These are phyloP conservation scores for Eucalyptus polyanthemos DNA, from an alignment of 345 rosid genomes.

Conservation along the genomic window DNA sequence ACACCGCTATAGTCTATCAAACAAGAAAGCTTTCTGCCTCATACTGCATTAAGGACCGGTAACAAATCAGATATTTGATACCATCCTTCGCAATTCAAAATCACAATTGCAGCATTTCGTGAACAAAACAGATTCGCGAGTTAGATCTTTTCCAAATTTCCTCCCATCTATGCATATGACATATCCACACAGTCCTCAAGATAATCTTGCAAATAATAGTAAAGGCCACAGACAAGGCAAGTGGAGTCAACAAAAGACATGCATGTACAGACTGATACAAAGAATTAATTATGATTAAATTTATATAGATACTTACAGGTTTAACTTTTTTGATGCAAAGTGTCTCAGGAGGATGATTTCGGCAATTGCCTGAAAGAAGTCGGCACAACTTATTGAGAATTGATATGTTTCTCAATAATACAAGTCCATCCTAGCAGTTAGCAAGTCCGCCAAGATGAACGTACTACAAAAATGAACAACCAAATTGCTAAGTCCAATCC, in stretches of 20 bases:
- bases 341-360: slow-evolving; percentile 64
- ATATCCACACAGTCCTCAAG: background rate
- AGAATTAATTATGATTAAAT: background rate
- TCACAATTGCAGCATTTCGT: background rate
- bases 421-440: background rate
- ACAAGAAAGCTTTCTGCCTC: background rate
- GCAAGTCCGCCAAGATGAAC: background rate
- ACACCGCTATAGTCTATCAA: background rate
- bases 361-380: slow-evolving; percentile 58
- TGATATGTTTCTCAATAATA: background rate
- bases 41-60: background rate
- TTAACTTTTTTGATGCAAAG: slow-evolving; percentile 58
- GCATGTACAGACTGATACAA: background rate
- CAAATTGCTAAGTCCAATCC: background rate
- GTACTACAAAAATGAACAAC: background rate
- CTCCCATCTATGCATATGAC: background rate
- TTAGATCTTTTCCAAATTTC: background rate
- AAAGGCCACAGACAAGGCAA: background rate
- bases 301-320: slow-evolving; percentile 46
- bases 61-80: background rate
- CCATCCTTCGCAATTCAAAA: background rate
- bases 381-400: background rate
- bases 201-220: background rate
- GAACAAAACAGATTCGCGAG: background rate
- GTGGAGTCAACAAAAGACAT: background rate